phyloP scores from a whole-genome alignment of 495 filamentous ascomycete species.

The Penicillium angulare region DNA sequence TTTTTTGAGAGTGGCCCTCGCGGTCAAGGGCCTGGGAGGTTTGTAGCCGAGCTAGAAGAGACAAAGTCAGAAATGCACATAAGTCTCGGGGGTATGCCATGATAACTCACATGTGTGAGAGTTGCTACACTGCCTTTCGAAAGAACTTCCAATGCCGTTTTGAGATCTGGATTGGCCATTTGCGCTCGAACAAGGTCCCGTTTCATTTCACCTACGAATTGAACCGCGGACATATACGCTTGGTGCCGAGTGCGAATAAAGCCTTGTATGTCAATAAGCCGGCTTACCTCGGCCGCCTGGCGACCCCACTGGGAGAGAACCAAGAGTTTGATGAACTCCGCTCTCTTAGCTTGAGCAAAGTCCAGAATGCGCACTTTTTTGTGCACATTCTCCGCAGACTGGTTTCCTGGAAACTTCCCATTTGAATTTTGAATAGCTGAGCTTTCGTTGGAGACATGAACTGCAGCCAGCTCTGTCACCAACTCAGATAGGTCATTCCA shows the following conservation, averaged over 20 bases:
- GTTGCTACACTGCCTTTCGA: conserved; percentile 69
- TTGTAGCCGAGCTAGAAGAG: conserved; percentile 66
- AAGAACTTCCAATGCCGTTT: conserved; percentile 82
- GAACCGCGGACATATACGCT: conserved; percentile 54
- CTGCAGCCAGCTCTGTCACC: conserved; percentile 67
- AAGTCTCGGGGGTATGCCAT: not conserved
- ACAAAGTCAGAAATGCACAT: not conserved
- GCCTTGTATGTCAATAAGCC: conserved; percentile 76
- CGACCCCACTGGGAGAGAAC: conserved; percentile 87
- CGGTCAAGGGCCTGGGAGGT: conserved; percentile 65
- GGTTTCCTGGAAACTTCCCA: conserved; percentile 57
- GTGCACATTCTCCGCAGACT: conserved; percentile 62
- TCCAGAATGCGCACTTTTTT: conserved; percentile 80
- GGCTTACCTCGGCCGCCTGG: conserved; percentile 71
- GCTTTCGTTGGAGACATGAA: conserved; percentile 48
- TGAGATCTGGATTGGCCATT: conserved; percentile 83
- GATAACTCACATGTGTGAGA: conserved; percentile 68
- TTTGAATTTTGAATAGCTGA: conserved; percentile 31
- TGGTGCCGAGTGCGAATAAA: conserved; percentile 63
- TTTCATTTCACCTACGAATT: conserved; percentile 67
- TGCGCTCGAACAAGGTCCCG: conserved; percentile 59
- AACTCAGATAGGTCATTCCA: conserved; percentile 71
- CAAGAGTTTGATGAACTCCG: conserved; percentile 83
- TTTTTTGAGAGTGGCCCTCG: conserved; percentile 62
- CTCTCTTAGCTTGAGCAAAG: conserved; percentile 62